Conservation (phyloP, 2,329 filamentous ascomycete genomes). For the Xenosphaeropsis pyriputrescens region DNA sequence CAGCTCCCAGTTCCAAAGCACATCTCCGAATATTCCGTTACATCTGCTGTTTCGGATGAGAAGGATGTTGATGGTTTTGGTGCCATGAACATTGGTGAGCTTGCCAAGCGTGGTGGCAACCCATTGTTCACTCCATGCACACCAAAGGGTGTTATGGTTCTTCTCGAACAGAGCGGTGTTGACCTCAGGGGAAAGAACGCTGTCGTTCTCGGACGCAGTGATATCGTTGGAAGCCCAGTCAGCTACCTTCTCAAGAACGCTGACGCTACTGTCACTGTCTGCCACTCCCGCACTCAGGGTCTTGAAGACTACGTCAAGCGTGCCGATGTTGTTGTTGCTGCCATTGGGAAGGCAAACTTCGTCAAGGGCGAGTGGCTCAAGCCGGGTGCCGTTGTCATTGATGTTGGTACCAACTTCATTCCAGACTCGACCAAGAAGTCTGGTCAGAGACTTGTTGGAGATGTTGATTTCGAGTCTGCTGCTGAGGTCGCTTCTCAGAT, state of each 20-base stretch:
- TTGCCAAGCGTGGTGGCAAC: constrained; percentile 84
- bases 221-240: constrained; percentile 94
- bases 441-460: constrained; percentile 80
- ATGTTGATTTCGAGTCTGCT: constrained; percentile 84
- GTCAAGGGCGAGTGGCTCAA: constrained; percentile 95
- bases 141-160: constrained; percentile 90
- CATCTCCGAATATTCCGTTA: constrained; percentile 81
- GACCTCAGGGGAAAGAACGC: constrained; percentile 31
- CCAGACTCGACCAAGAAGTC: constrained; percentile 82
- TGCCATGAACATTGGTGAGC: constrained; percentile 83
- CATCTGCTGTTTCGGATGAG: constrained; percentile 77
- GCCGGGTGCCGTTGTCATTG: constrained; percentile 86
- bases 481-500: constrained; percentile 79
- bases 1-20: constrained; percentile 83
- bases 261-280: constrained; percentile 91
- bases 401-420: constrained; percentile 95
- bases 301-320: constrained; percentile 61
- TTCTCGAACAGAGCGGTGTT: constrained; percentile 72
- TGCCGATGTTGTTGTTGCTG: constrained; percentile 83
- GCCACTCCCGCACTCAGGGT: constrained; percentile 75
- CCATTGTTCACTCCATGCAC: constrained; percentile 92
- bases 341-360: constrained; percentile 76
- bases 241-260: constrained; percentile 92
- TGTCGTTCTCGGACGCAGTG: constrained; percentile 56
- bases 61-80: constrained; percentile 99